These are phyloP conservation scores for Solanum paucissectum DNA, from an alignment of 257 asterid genomes.

Conservation along the genomic window DNA sequence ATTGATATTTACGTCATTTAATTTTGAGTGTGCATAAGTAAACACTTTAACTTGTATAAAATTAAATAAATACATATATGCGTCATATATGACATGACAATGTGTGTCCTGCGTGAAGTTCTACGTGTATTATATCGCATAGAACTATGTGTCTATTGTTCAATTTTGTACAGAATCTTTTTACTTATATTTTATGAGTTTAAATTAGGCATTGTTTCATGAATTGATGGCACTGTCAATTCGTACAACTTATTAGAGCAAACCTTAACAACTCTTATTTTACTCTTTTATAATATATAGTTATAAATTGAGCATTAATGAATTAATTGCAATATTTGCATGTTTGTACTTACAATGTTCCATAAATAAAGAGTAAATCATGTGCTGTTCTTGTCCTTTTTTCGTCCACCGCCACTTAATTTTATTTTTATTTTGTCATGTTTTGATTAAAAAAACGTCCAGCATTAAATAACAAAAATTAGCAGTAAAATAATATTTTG, in stretches of 20 bases:
- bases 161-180: too few relatives aligned
- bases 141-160: accelerated
- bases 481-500: neutral
- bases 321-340: neutral
- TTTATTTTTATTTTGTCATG: neutral
- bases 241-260: neutral
- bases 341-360: neutral
- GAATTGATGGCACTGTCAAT: neutral
- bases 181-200: neutral
- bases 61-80: too few relatives aligned
- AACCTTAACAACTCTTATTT: neutral
- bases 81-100: accelerated
- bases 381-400: neutral
- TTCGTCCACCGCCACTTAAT: neutral
- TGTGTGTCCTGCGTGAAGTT: accelerated
- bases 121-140: too few relatives aligned
- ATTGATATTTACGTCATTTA: too few relatives aligned
- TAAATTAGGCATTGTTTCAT: neutral
- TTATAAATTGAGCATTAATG: neutral
- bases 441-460: neutral
- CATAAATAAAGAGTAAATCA: neutral
- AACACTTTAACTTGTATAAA: too few relatives aligned
- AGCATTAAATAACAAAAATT: neutral
- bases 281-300: neutral
- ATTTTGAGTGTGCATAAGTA: too few relatives aligned